Evolutionary conservation across 2,329 filamentous ascomycete species (phyloP), one percentile per base, ranked within the genome.

Genomic region (Colletotrichum lindemuthianum): DNA sequence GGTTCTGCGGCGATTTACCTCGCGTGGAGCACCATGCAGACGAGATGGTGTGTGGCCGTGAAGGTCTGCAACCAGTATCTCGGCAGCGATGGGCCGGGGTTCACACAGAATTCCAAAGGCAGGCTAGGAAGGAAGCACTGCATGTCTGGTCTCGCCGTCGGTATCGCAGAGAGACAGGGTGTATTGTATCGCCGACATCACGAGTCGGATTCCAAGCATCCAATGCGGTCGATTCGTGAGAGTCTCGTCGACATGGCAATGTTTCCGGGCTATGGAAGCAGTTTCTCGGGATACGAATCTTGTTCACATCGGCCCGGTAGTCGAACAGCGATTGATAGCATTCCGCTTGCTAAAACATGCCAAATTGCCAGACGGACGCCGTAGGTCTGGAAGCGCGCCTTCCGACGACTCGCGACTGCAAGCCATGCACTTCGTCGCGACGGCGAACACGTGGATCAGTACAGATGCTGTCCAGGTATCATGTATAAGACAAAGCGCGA

Each of bases 101-200:
- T 13, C 34, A 15, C 3, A n/a, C 16, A 34, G 61, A 65, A 65
- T 65, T 33, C 11, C 45, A 60, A 40, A 51, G 61, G 50, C 44
- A 61, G 50, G 61, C 58, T 40, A 48, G 41, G 24, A 24, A 24
- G 45, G 57, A 16, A 40, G 34, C 33, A 32, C 10, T 33, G 47
- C 45, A 12, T 37, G 36, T 36, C 24, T 24, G 16, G 44, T 56
- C 41, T 36, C 50, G 34, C 33, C 15, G 6, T 51, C 34, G 36
- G 16, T 45, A 32, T 36, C 8, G 4, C 45, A 8, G 40, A 47
- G 36, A 15, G 7, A 39, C 41, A 63, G 40, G 2, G 6, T 16
- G 15, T n/a, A 34, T 43, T 13, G 47, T 12, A 43, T 59, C 43
- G 41, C 59, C 58, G 59, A 65, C 41, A 65, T 49, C 52, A 65